phyloP scores from a whole-genome alignment of 2,329 filamentous ascomycete species.

The Setomelanomma holmii region DNA sequence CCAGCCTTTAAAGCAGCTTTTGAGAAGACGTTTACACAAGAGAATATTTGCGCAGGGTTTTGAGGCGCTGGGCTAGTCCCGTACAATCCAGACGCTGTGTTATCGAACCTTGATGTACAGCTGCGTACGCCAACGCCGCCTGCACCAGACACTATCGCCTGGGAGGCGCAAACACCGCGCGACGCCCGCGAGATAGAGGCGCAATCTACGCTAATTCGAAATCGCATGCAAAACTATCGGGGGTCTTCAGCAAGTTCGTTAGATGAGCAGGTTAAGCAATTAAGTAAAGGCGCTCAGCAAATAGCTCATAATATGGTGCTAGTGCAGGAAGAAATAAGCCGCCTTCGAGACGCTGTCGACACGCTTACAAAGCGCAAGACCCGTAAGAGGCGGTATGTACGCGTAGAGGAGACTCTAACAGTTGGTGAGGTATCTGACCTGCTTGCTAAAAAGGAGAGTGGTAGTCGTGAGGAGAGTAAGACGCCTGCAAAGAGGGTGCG shows the following conservation, averaged over 20 bases:
- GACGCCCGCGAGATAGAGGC: conserved; percentile 11
- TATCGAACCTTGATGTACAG: conserved; percentile 42
- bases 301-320: conserved; percentile 15
- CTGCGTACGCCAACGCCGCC: conserved; percentile 16
- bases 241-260: conserved; percentile 10
- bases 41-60: conserved; percentile 36
- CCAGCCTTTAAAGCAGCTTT: conserved; percentile 9
- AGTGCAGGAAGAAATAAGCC: too few relatives aligned
- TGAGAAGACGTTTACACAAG: conserved; percentile 21
- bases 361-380: too few relatives aligned
- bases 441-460: too few relatives aligned
- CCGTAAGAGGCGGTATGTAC: too few relatives aligned
- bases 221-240: conserved; percentile 2
- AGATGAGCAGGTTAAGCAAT: conserved; percentile 7
- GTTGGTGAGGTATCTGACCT: too few relatives aligned
- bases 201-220: conserved; percentile 11
- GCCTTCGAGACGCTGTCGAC: too few relatives aligned
- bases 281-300: conserved; percentile 12
- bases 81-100: conserved; percentile 36
- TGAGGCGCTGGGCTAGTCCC: conserved; percentile 38
- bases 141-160: background rate
- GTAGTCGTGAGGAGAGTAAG: too few relatives aligned
- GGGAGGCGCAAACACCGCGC: conserved; percentile 12
- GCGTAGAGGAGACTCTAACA: too few relatives aligned
- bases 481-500: too few relatives aligned